Percentiles rank a stretch among this genome's conserved stretches.
These are phyloP conservation scores for Lodderomyces parapsilosis DNA, from an alignment of 1,139 yeast species.

Conservation along the genomic window DNA sequence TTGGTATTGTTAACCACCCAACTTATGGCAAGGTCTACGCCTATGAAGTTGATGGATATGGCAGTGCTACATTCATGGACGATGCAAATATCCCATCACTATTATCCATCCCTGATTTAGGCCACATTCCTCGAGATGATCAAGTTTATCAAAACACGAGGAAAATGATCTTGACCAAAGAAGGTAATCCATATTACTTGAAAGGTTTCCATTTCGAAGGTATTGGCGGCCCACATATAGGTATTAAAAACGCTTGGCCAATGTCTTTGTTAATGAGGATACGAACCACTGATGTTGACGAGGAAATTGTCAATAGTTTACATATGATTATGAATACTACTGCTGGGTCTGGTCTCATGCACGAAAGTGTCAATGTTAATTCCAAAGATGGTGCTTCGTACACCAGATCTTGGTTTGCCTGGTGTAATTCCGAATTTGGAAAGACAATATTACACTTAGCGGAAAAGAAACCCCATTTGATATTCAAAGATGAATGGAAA, in stretches of 20 bases:
- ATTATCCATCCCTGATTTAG: conserved; percentile 78
- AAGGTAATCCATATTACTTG: conserved; percentile 77
- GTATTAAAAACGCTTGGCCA: conserved; percentile 84
- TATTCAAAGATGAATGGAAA: conserved; percentile 49
- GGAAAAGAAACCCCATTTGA: conserved; percentile 67
- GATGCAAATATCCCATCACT: conserved; percentile 90
- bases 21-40: conserved; percentile 77
- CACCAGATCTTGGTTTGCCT: conserved; percentile 88
- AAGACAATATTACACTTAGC: conserved; percentile 79
- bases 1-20: conserved; percentile 69
- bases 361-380: conserved; percentile 75
- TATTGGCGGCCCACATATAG: conserved; percentile 90
- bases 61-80: conserved; percentile 74
- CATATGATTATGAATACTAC: conserved; percentile 58
- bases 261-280: conserved; percentile 76
- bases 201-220: conserved; percentile 66
- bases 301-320: conserved; percentile 57
- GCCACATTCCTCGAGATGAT: conserved; percentile 54
- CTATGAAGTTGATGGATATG: conserved; percentile 87
- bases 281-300: conserved; percentile 71
- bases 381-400: conserved; percentile 43
- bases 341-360: conserved; percentile 77
- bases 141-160: conserved; percentile 75
- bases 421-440: conserved; percentile 93
- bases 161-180: conserved; percentile 64